These are phyloP conservation scores for Gossypium thurberi DNA, from an alignment of 345 rosid genomes.

Conservation along the genomic window DNA sequence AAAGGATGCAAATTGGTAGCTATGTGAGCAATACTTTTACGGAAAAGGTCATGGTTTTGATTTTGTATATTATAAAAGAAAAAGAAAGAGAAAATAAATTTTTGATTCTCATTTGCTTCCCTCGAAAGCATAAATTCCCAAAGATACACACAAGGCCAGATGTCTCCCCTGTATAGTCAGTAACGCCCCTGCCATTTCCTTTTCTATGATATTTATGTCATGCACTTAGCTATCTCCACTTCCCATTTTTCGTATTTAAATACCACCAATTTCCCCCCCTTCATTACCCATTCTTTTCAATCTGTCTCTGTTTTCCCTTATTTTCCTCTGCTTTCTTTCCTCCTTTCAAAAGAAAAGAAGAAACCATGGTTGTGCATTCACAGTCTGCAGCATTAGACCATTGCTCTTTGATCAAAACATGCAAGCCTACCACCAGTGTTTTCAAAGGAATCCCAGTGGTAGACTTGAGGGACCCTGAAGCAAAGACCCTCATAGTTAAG, in stretches of 20 bases:
- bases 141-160: slow-evolving; percentile 28
- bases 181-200: slow-evolving; percentile 23
- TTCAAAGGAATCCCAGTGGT: slow-evolving; percentile 51
- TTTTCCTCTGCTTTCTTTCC: neutral
- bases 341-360: neutral
- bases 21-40: too few relatives aligned
- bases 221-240: slow-evolving; percentile 11
- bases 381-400: slow-evolving; percentile 46
- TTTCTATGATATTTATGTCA: neutral
- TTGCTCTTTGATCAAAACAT: slow-evolving; percentile 46
- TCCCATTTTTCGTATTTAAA: slow-evolving; percentile 13
- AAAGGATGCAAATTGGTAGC: too few relatives aligned
- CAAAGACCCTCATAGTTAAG: slow-evolving; percentile 37
- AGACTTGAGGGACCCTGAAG: slow-evolving; percentile 54
- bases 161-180: slow-evolving; percentile 31
- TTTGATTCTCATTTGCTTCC: neutral
- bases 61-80: neutral
- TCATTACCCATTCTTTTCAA: neutral
- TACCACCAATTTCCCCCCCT: slow-evolving; percentile 1
- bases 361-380: slow-evolving; percentile 63
- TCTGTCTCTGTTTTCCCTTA: neutral
- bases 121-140: slow-evolving; percentile 25
- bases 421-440: slow-evolving; percentile 33
- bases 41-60: neutral
- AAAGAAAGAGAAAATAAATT: neutral